phyloP scores from a whole-genome alignment of 164 flowering plant genomes.

The Umbellularia californica region DNA sequence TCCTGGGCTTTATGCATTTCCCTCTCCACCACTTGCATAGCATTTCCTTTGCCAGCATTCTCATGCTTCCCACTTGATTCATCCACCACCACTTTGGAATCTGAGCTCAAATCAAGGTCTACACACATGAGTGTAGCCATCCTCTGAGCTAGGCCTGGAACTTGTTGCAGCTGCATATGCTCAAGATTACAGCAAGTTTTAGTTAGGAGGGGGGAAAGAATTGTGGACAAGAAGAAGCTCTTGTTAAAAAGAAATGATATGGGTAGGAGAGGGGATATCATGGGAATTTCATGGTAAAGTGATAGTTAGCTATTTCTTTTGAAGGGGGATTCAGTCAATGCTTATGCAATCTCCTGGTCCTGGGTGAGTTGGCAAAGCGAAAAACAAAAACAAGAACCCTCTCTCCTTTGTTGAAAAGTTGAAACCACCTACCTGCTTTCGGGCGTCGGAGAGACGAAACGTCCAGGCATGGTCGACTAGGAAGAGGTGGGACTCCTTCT shows the following conservation, averaged over 20 bases:
- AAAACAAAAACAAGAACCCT: too few relatives aligned
- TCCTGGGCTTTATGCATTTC: slow-evolving; percentile 45
- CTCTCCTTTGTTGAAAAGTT: too few relatives aligned
- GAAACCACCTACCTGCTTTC: slow-evolving; percentile 57
- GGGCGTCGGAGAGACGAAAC: slow-evolving; percentile 84
- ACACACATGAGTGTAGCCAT: slow-evolving; percentile 95
- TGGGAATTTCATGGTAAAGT: too few relatives aligned
- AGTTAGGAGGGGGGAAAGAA: background rate
- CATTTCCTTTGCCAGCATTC: slow-evolving; percentile 19
- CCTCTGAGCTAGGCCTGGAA: slow-evolving; percentile 87
- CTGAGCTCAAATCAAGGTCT: slow-evolving; percentile 42
- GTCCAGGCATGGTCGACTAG: slow-evolving; percentile 97
- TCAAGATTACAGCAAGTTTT: background rate
- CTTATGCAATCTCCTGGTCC: too few relatives aligned
- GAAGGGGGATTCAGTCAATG: too few relatives aligned
- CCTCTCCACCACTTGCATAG: slow-evolving; percentile 44
- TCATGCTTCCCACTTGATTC: slow-evolving; percentile 17
- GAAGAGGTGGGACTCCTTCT: slow-evolving; percentile 61
- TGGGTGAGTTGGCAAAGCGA: too few relatives aligned
- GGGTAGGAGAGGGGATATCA: background rate
- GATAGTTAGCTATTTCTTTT: too few relatives aligned
- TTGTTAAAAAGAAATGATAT: background rate
- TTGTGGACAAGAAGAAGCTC: background rate
- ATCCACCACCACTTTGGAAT: slow-evolving; percentile 26
- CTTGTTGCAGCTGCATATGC: slow-evolving; percentile 63